A percentile compares a stretch with the other conserved stretches of the same genome.
phyloP scores from a whole-genome alignment of 768 basidiomycete genomes.

The Strobilomyces echinocephalus region DNA sequence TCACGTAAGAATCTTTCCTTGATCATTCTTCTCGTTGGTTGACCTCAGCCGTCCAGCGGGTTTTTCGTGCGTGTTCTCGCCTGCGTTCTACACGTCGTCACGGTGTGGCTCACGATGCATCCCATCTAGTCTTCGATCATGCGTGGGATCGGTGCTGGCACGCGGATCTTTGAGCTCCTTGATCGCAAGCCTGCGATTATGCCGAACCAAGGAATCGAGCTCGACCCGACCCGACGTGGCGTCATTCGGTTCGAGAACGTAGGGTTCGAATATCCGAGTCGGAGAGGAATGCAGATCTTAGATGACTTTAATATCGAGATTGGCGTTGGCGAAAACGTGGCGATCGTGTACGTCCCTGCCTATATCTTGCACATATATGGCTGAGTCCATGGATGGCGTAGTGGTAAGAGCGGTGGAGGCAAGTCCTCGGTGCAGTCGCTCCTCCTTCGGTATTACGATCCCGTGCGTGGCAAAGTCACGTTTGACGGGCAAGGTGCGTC shows the following conservation, averaged over 20 bases:
- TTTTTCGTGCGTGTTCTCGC: slow-evolving; percentile 34
- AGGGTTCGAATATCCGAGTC: slow-evolving; percentile 84
- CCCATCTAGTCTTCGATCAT: slow-evolving; percentile 78
- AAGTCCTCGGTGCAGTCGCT: slow-evolving; percentile 91
- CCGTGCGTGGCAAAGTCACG: slow-evolving; percentile 73
- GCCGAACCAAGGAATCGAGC: slow-evolving; percentile 52
- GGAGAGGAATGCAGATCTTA: slow-evolving; percentile 75
- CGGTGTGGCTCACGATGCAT: not conserved
- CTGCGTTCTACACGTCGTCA: not conserved
- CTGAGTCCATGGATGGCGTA: slow-evolving; percentile 24
- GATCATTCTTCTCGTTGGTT: not conserved
- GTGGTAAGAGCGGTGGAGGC: slow-evolving; percentile 89
- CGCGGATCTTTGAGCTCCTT: slow-evolving; percentile 89
- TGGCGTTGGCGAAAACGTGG: slow-evolving; percentile 80
- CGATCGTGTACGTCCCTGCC: slow-evolving; percentile 71
- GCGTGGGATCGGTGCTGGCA: slow-evolving; percentile 92
- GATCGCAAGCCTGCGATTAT: slow-evolving; percentile 75
- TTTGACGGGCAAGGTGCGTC: slow-evolving; percentile 78
- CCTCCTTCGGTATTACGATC: slow-evolving; percentile 85
- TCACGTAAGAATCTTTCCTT: slow-evolving; percentile 49
- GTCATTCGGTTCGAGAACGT: slow-evolving; percentile 78
- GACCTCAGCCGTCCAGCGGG: slow-evolving; percentile 22
- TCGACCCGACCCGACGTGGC: slow-evolving; percentile 58
- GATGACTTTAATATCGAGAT: slow-evolving; percentile 80
- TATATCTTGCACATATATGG: not conserved